Conservation (phyloP, 306 rosid species). For the Dalbergia oliveri region DNA sequence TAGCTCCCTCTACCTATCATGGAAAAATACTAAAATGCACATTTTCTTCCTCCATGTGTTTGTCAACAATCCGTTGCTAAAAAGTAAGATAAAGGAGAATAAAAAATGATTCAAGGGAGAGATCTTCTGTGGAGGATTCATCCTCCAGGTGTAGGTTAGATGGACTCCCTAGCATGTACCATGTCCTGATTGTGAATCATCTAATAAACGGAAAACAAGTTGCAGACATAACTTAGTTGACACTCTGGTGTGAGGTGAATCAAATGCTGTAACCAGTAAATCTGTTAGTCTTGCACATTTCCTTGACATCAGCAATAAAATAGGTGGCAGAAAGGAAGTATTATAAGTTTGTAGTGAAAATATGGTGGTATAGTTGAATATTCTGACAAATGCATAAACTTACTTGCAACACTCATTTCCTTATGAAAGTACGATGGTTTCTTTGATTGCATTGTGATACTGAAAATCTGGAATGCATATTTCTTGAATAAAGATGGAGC, state of each 20-base stretch:
- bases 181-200: slow-evolving; percentile 31
- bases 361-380: slow-evolving; percentile 3
- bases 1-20: not conserved
- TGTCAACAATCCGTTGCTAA: no score
- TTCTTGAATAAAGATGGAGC: slow-evolving; percentile 76
- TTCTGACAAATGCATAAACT: slow-evolving; percentile 14
- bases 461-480: slow-evolving; percentile 36
- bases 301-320: not conserved
- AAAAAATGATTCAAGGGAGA: no score
- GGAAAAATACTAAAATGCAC: no score
- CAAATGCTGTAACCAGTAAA: slow-evolving; percentile 19
- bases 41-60: no score
- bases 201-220: slow-evolving; percentile 30
- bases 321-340: slow-evolving; percentile 32
- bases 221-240: not conserved
- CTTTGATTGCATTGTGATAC: slow-evolving; percentile 12
- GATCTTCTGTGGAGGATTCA: no score
- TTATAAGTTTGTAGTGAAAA: slow-evolving; percentile 13
- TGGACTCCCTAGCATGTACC: slow-evolving; percentile 6
- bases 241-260: slow-evolving; percentile 5
- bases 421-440: slow-evolving; percentile 3
- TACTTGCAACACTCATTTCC: not conserved
- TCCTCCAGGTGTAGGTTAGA: no score
- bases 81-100: no score
- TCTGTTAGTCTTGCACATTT: slow-evolving; percentile 22